Percentiles rank a stretch among this genome's conserved stretches.
These are phyloP conservation scores for Oidiodendron maius DNA, from an alignment of 495 filamentous ascomycete species.

Conservation along the genomic window DNA sequence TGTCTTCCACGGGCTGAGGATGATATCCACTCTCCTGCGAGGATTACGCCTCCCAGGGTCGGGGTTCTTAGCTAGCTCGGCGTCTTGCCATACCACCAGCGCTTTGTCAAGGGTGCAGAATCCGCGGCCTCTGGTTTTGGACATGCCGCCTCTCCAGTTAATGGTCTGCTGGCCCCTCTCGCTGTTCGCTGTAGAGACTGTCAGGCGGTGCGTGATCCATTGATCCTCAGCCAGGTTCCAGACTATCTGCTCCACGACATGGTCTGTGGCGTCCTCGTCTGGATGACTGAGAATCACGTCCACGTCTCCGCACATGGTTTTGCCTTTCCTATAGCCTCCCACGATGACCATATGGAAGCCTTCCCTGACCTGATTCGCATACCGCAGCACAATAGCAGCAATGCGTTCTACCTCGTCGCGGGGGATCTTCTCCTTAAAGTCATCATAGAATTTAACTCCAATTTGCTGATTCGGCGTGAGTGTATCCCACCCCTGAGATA, in stretches of 20 bases:
- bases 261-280: constrained; percentile 55
- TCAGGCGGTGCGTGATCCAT: constrained; percentile 80
- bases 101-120: constrained; percentile 91
- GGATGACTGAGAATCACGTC: constrained; percentile 82
- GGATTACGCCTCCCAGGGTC: constrained; percentile 53
- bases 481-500: constrained; percentile 73
- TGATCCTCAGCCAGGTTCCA: constrained; percentile 56
- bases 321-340: constrained; percentile 83
- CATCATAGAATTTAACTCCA: constrained; percentile 92
- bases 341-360: constrained; percentile 70
- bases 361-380: constrained; percentile 49
- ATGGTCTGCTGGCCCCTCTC: constrained; percentile 65
- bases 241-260: constrained; percentile 64
- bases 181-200: constrained; percentile 56
- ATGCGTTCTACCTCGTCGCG: constrained; percentile 71
- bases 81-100: constrained; percentile 85
- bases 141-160: constrained; percentile 36
- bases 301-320: constrained; percentile 68
- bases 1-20: constrained; percentile 82
- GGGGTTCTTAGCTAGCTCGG: constrained; percentile 18
- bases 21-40: constrained; percentile 89
- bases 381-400: constrained; percentile 47
- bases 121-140: constrained; percentile 36
- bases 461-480: constrained; percentile 84
- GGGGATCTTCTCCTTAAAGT: constrained; percentile 67